These are phyloP conservation scores for Boechera stricta DNA, from an alignment of 345 rosid species.

Conservation along the genomic window DNA sequence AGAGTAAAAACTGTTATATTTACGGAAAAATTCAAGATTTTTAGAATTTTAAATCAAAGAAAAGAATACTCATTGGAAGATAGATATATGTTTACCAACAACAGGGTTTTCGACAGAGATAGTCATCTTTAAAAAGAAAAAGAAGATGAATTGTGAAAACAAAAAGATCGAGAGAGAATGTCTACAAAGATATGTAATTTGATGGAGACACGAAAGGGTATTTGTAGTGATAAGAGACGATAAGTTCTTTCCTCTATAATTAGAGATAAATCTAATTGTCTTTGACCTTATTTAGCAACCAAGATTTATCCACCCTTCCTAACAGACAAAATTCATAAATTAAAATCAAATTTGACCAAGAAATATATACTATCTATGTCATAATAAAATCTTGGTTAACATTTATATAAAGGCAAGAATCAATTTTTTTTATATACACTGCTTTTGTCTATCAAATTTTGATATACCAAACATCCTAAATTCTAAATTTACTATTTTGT, in stretches of 20 bases:
- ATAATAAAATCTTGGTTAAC: not conserved
- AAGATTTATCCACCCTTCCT: not conserved
- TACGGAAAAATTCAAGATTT: no score
- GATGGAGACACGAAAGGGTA: slow-evolving; percentile 19
- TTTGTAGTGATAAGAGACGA: slow-evolving; percentile 47
- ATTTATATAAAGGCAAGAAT: not conserved
- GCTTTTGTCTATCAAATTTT: not conserved
- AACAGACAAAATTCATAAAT: not conserved
- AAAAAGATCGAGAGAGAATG: slow-evolving; percentile 22
- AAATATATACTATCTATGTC: not conserved
- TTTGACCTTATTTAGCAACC: slow-evolving; percentile 41
- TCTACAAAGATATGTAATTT: slow-evolving; percentile 5
- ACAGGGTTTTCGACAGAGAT: slow-evolving; percentile 55
- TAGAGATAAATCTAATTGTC: slow-evolving; percentile 51
- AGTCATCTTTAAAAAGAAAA: slow-evolving; percentile 45
- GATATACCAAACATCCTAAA: not conserved
- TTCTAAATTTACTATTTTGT: not conserved
- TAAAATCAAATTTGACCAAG: not conserved
- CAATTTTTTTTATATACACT: not conserved
- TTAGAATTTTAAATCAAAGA: not conserved
- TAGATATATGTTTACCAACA: slow-evolving; percentile 43
- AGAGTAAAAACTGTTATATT: not conserved
- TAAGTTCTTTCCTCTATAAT: slow-evolving; percentile 51
- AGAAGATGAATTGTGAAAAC: slow-evolving; percentile 2
- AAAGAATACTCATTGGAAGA: not conserved